Evolutionary conservation across 306 rosid species (phyloP), one percentile per base, ranked within the genome.

Genomic region (Trifolium repens): DNA sequence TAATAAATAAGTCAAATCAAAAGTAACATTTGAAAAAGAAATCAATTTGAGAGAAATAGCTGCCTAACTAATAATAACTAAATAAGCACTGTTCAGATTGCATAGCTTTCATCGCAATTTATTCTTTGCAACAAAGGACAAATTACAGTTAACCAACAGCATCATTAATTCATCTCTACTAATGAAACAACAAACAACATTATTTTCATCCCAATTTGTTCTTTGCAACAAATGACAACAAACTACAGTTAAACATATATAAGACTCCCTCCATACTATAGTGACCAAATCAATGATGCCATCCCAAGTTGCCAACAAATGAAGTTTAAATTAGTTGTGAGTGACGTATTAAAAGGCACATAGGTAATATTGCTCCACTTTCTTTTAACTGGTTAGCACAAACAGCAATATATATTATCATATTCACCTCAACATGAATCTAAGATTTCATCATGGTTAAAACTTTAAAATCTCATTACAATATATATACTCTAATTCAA

Each of bases 91-190:
- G 58, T 78, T 63, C 15, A 55, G 61, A 65, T 57, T 24, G 76
- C 73, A 27, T 7, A 47, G 67, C 71, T 71, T 71, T 80, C 57
- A 57, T 68, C 27, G 54, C 34, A 63, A 22, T 47, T 50, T 70
- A 69, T 82, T 67, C 14, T 69, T 57, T 78, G 74, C 35, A 73
- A 75, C 30, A 69, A 14, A 52, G 3, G 76, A 79, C 82, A 77
- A 73, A 64, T 39, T 7, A 61, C 64, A 79, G 63, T 30, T 46
- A 79, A 27, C 67, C 47, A 16, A n/a, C 71, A 62, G 4, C 76
- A 75, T 13, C 80, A 50, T 17, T 17, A 17, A 17, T 57, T 60
- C 35, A 32, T 32, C 35, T 32, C 35, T 32, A 4, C 35, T 32
- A 32, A 32, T 32, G 35, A 32, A 32, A 32, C n/a, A n/a, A 3